Percentiles rank a stretch among this genome's conserved stretches.
Conservation (phyloP, 305 asterid species). For the Fraxinus velutina region DNA sequence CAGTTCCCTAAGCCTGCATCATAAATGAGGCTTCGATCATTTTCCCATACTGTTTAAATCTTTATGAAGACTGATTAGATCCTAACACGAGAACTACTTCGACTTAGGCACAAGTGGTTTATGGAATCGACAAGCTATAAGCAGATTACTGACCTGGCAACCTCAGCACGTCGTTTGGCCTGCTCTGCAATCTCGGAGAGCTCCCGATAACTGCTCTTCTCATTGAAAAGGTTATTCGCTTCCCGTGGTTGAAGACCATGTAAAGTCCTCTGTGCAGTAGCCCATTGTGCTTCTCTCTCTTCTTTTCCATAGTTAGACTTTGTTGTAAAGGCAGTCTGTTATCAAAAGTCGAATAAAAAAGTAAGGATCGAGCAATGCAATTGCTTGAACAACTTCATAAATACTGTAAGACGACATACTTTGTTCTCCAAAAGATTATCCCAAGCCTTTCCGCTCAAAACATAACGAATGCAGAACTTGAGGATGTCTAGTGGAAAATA, state of each 20-base stretch:
- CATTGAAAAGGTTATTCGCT: conserved; percentile 34
- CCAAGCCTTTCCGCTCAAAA: conserved; percentile 84
- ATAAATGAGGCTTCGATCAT: neutral
- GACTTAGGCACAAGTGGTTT: neutral
- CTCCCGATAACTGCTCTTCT: conserved; percentile 47
- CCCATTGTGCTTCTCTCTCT: conserved; percentile 66
- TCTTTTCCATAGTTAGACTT: conserved; percentile 62
- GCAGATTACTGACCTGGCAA: conserved; percentile 37
- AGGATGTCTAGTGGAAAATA: conserved; percentile 70
- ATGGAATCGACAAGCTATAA: neutral
- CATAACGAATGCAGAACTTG: conserved; percentile 73
- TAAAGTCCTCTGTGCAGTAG: conserved; percentile 58
- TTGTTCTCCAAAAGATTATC: conserved; percentile 51
- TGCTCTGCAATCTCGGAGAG: conserved; percentile 58
- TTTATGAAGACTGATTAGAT: neutral
- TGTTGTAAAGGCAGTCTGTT: conserved; percentile 56
- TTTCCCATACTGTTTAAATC: neutral
- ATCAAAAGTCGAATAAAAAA: neutral
- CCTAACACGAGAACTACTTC: neutral
- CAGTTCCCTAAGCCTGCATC: conserved; percentile 50
- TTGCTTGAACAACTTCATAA: neutral
- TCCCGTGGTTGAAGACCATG: conserved; percentile 63
- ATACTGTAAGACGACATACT: conserved; percentile 24
- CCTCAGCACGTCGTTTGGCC: conserved; percentile 57
- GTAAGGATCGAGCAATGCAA: neutral